Evolutionary conservation across 2,329 filamentous ascomycete species (phyloP).

Genomic region (Cladosporium oxysporum): DNA sequence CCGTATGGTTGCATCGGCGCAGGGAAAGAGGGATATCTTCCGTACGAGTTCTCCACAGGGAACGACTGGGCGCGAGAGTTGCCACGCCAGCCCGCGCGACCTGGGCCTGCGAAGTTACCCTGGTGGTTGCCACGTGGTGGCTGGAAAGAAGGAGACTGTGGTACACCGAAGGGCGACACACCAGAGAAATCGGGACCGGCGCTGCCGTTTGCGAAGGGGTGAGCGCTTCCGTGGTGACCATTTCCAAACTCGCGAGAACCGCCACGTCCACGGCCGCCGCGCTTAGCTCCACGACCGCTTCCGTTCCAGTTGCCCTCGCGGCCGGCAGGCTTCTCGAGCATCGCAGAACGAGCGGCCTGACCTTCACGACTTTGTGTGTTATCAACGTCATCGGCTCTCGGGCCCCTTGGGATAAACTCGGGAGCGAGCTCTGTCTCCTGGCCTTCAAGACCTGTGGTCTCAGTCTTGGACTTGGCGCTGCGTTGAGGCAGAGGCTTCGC

Average conservation of each 20-base stretch:
- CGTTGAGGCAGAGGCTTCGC: slow-evolving; percentile 4
- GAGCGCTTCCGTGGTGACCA: slow-evolving; percentile 28
- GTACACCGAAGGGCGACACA: slow-evolving; percentile 26
- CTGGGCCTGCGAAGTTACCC: slow-evolving; percentile 34
- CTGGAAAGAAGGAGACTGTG: slow-evolving; percentile 34
- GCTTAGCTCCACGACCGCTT: slow-evolving; percentile 33
- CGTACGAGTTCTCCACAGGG: slow-evolving; percentile 56
- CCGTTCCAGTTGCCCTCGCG: slow-evolving; percentile 27
- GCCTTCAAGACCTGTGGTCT: background rate
- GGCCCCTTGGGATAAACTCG: slow-evolving; percentile 8
- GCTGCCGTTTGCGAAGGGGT: slow-evolving; percentile 27
- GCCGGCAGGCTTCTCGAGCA: slow-evolving; percentile 17
- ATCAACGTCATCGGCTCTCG: slow-evolving; percentile 13
- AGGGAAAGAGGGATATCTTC: slow-evolving; percentile 39
- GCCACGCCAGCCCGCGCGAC: slow-evolving; percentile 51
- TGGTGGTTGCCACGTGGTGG: slow-evolving; percentile 33
- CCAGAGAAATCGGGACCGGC: slow-evolving; percentile 29
- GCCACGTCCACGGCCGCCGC: slow-evolving; percentile 37
- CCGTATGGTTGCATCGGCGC: slow-evolving; percentile 52
- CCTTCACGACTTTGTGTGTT: slow-evolving; percentile 11
- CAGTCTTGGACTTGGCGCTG: slow-evolving; percentile 12
- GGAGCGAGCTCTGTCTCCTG: slow-evolving; percentile 7
- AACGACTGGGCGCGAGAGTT: slow-evolving; percentile 63
- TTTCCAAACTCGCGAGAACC: slow-evolving; percentile 36
- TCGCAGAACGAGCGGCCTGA: slow-evolving; percentile 25